Base-by-base conservation (phyloP, 2,329 filamentous ascomycete genomes). In the Ramichloridium luteum region DNA sequence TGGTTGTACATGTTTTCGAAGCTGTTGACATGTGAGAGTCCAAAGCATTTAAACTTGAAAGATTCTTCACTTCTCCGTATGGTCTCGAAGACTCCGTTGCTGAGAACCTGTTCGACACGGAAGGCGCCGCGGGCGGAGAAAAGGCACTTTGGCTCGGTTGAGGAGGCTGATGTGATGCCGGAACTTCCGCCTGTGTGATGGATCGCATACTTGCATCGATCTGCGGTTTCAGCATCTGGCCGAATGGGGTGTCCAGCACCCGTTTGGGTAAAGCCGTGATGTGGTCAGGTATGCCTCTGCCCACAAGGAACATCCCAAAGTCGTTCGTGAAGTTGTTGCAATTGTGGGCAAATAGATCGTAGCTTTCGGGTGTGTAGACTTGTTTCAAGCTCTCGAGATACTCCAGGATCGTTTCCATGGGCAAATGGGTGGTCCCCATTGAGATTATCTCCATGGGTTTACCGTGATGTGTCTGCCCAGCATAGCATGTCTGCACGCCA, bases 281-380 rank as follows among this genome's bases (percentile, higher is more conserved):
- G 47, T 93, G 77, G 1, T 77, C 70, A 0, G 90, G 90, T 37
- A 96, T 96, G 3, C 83, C 81, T 45, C 77, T 80, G 13, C 90
- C 88, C 1, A 94, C 64, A 0, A 96, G 65, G 41, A 96, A 96
- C 56, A 82, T 90, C 40, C 83, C 67, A 44, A 96, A 77, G 39
- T 93, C 85, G 50, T 96, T 88, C 3, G 81, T 83, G 57, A 96
- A 98, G 57, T 94, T 94, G 61, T 96, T 98, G 35, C 88, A 96
- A 54, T 98, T 98, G 58, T 94, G 85, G 16, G 72, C 47, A 62
- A 82, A 93, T 4, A 94, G 62, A 51, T 94, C 84, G 50, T 96
- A 96, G 1, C 82, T 80, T 28, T 57, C 52, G 6, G 79, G 64
- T 0, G 84, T 93, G 51, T 92, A 98, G 8, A 92, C 77, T 1